Evolutionary conservation across 768 basidiomycete species (phyloP), one percentile per base, ranked within the genome.

Genomic region (Naematelia aurantialba): DNA sequence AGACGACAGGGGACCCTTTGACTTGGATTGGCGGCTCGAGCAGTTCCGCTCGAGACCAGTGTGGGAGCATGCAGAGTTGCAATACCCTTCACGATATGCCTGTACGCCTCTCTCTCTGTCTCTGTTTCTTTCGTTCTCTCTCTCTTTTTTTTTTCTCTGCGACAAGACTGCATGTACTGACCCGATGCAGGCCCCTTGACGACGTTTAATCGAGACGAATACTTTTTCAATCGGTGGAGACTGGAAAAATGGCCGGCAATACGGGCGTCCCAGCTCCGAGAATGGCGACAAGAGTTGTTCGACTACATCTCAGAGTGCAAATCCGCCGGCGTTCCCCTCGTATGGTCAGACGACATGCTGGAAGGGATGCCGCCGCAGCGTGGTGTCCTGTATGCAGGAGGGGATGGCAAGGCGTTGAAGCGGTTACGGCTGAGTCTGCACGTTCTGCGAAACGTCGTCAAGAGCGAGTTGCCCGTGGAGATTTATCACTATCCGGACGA

Each of bases 201-300:
- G 19, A 52, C 52, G 25, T 27, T 52, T 24, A 30, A 52, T 39
- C 49, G 73, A 39, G 66, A 74, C 53, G 67, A 61, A 17, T 72
- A 74, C 58, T 74, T 71, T 51, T 69, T 68, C 60, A 75, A 73
- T 48, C 62, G 67, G 27, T 69, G 68, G n/a, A 71, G 71, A 52
- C 58, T 61, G 4, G 63, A 68, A 10, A 60, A 69, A 48, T 75
- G 74, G 74, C 59, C 64, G 31, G 26, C 53, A 27, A 45, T 75
- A 44, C 46, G 45, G 5, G 55, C 62, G 42, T 60, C 58, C 19
- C 68, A 72, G 5, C 59, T 75, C 46, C 61, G 63, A 51, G 34
- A 62, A 57, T 72, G 72, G 50, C 47, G 73, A 25, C 62, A 56
- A n/a, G 66, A 63, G 50, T 66, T 74, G 51, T 61, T 74, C 14